Evolutionary conservation across 2,329 filamentous ascomycete genomes (phyloP).

Genomic region (Davidsoniella australis): DNA sequence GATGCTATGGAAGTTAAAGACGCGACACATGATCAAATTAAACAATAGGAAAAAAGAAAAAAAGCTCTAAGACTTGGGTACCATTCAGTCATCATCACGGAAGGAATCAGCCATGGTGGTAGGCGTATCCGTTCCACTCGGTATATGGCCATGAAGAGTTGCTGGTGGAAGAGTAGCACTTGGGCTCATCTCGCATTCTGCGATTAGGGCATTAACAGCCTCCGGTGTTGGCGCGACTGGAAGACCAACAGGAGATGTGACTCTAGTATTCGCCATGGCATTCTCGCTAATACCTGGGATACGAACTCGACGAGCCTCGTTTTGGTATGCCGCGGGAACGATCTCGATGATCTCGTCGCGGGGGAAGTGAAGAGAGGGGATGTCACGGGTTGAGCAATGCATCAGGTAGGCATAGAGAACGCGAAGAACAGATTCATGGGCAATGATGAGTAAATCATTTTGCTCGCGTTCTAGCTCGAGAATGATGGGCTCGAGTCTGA

Average conservation of each 20-base stretch:
- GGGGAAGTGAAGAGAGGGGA: slow-evolving; percentile 82
- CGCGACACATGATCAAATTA: background rate
- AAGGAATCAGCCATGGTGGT: slow-evolving; percentile 10
- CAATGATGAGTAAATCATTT: slow-evolving; percentile 94
- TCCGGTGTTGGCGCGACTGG: background rate
- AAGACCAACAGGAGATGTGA: slow-evolving; percentile 9
- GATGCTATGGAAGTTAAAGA: no score
- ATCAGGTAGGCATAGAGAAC: slow-evolving; percentile 96
- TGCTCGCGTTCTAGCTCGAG: slow-evolving; percentile 92
- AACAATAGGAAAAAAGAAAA: no score
- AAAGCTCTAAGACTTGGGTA: no score
- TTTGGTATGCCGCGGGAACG: slow-evolving; percentile 93
- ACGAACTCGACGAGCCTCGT: slow-evolving; percentile 77
- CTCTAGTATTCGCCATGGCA: slow-evolving; percentile 42
- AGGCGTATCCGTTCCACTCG: slow-evolving; percentile 3
- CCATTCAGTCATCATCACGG: slow-evolving; percentile 10
- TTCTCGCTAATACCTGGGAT: slow-evolving; percentile 52
- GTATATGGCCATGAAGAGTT: slow-evolving; percentile 1
- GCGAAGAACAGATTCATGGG: slow-evolving; percentile 91
- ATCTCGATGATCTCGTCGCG: slow-evolving; percentile 98
- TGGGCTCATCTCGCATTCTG: slow-evolving; percentile 1
- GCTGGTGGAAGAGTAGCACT: background rate
- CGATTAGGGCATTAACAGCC: background rate
- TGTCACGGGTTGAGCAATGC: slow-evolving; percentile 92
- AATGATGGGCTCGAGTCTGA: slow-evolving; percentile 92